phyloP scores from a whole-genome alignment of 306 rosid genomes.

The Glycyrrhiza uralensis region DNA sequence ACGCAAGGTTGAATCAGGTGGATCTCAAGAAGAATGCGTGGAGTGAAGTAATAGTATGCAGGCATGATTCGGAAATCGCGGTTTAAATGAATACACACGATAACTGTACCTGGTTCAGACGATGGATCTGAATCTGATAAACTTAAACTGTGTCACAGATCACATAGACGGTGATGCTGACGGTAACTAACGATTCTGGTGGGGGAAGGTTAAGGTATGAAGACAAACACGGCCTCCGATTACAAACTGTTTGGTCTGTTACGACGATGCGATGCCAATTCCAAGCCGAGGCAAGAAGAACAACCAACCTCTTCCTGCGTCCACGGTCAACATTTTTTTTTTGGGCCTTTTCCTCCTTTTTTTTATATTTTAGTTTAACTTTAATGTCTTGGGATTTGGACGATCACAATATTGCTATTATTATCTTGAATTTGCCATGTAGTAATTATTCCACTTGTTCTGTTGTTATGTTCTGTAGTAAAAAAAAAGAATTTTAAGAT shows the following conservation, averaged over 20 bases:
- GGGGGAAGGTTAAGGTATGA: too few species aligned
- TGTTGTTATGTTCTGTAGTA: too few species aligned
- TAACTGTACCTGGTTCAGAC: slow-evolving; percentile 4
- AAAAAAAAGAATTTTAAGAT: too few species aligned
- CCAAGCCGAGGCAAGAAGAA: not conserved
- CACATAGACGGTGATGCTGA: not conserved
- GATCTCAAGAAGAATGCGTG: not conserved
- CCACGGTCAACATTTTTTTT: not conserved
- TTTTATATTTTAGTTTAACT: too few species aligned
- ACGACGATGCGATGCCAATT: not conserved
- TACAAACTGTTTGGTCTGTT: not conserved
- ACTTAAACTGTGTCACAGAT: not conserved
- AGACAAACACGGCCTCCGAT: not conserved
- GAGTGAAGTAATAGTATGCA: not conserved
- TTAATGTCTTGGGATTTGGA: not conserved
- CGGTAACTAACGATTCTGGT: not conserved
- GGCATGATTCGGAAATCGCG: not conserved
- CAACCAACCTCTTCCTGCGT: not conserved
- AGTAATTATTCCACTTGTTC: too few species aligned
- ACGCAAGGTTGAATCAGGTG: not conserved
- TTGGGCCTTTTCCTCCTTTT: not conserved
- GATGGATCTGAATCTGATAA: slow-evolving; percentile 28
- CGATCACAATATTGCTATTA: too few species aligned
- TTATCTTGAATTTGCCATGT: too few species aligned
- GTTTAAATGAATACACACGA: not conserved